A percentile compares a stretch with the other conserved stretches of the same genome.
phyloP scores from a whole-genome alignment of 345 rosid species.

The Syzygium grande region DNA sequence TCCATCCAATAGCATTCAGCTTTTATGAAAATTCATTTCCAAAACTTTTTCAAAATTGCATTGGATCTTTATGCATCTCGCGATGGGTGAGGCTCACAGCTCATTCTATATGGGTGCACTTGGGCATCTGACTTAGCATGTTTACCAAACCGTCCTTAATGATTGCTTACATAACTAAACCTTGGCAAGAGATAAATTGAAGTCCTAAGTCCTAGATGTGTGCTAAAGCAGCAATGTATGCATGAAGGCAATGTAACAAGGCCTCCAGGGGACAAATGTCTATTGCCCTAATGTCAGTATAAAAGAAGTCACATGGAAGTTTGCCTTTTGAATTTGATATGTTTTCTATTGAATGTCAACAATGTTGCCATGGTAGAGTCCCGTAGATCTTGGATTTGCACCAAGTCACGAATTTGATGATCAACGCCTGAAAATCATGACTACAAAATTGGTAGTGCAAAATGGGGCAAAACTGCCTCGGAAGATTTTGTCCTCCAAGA shows the following conservation, averaged over 20 bases:
- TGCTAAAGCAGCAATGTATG: no score
- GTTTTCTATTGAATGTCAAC: background rate
- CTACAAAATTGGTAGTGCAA: background rate
- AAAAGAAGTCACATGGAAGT: no score
- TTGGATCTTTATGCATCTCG: no score
- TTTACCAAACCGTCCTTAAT: background rate
- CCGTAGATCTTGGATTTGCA: background rate
- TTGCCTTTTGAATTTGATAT: background rate
- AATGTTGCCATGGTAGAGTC: background rate
- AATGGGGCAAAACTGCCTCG: background rate
- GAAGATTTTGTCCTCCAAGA: background rate
- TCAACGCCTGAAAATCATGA: background rate
- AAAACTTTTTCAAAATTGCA: no score
- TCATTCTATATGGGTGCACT: no score
- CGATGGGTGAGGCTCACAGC: no score
- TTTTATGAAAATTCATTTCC: no score
- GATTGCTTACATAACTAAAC: background rate
- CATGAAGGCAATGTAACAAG: no score
- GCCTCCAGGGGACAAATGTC: no score
- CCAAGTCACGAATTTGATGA: background rate
- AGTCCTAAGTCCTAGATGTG: background rate
- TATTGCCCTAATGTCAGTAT: no score
- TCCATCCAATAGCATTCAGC: no score
- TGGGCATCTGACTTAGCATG: background rate
- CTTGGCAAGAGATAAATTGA: background rate